Conservation (phyloP, 164 flowering plant species). For the Vitis riparia region DNA sequence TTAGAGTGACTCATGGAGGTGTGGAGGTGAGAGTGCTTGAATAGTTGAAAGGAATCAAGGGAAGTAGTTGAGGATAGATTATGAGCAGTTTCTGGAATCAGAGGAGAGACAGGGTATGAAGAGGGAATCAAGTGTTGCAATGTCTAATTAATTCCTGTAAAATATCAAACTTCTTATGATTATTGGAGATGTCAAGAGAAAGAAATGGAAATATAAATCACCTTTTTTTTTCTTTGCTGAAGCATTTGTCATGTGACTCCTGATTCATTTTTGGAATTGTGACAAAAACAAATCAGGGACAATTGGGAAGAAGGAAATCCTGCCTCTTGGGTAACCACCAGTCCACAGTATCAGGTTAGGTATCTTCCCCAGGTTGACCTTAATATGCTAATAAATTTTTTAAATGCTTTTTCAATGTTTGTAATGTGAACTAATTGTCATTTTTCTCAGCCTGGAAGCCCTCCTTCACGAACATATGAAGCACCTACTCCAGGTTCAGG, state of each 20-base stretch:
- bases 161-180: too few relatives aligned
- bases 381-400: neutral
- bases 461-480: slow-evolving; percentile 84
- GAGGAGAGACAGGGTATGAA: too few relatives aligned
- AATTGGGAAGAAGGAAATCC: slow-evolving; percentile 98
- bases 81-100: too few relatives aligned
- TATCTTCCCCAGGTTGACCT: neutral
- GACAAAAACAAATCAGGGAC: slow-evolving; percentile 51
- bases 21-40: too few relatives aligned
- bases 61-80: too few relatives aligned
- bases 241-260: neutral
- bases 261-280: slow-evolving; percentile 1
- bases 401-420: neutral
- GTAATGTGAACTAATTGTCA: neutral
- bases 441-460: slow-evolving; percentile 83
- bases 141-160: too few relatives aligned
- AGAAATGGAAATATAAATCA: too few relatives aligned
- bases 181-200: too few relatives aligned
- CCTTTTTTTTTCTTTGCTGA: too few relatives aligned
- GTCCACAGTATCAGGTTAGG: slow-evolving; percentile 90
- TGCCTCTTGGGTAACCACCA: slow-evolving; percentile 80
- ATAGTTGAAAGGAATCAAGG: too few relatives aligned
- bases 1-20: too few relatives aligned
- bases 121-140: too few relatives aligned
- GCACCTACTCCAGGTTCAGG: slow-evolving; percentile 99